Conservation (phyloP, 2,329 filamentous ascomycete genomes). For the Hypoxylon sp. region DNA sequence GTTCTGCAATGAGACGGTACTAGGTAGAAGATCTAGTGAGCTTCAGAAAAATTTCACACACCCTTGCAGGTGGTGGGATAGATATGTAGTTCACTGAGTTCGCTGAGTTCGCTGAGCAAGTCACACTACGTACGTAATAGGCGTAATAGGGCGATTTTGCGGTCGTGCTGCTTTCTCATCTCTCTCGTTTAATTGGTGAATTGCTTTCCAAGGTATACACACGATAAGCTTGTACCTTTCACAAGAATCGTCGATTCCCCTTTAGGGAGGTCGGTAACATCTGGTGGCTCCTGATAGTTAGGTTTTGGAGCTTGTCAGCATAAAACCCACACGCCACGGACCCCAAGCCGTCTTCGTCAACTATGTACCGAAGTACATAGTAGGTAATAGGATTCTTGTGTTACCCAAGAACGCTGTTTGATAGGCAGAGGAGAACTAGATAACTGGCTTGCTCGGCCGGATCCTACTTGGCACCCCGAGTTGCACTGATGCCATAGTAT, state of each 20-base stretch:
- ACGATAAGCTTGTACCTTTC: constrained; percentile 7
- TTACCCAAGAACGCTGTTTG: constrained; percentile 16
- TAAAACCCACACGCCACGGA: not conserved
- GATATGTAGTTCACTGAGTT: not conserved
- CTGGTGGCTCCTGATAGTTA: not conserved
- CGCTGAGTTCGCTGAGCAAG: not conserved
- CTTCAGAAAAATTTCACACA: not conserved
- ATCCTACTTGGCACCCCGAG: constrained; percentile 17
- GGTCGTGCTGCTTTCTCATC: not conserved
- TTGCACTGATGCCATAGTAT: not conserved
- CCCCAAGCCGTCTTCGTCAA: not conserved
- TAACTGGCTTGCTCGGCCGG: too few species aligned
- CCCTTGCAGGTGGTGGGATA: constrained; percentile 7
- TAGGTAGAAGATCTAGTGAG: not conserved
- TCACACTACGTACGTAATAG: constrained; percentile 37
- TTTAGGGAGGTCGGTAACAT: constrained; percentile 31
- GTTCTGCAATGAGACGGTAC: not conserved
- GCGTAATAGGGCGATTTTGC: not conserved
- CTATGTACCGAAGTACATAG: too few species aligned
- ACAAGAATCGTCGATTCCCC: constrained; percentile 26
- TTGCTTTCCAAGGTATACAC: not conserved
- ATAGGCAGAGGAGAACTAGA: constrained; percentile 18
- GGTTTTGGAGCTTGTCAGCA: constrained; percentile 5
- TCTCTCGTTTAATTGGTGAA: constrained; percentile 10
- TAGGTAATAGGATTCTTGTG: constrained; percentile 13